Conservation (phyloP, 805 yeast species). For the Saccharomycopsis guyanensis region DNA sequence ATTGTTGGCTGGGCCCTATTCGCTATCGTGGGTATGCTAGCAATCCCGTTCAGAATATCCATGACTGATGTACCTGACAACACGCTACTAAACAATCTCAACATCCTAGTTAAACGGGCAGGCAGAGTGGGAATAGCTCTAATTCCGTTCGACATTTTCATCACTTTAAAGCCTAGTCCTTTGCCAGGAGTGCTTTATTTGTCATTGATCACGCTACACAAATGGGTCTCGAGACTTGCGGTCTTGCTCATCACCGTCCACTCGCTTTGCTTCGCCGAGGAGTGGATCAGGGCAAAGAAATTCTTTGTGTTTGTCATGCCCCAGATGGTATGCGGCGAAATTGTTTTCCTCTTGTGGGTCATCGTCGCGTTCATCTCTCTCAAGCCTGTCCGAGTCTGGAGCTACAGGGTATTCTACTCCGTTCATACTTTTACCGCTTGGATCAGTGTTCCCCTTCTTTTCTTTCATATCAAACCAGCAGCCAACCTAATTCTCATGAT, state of each 20-base stretch:
- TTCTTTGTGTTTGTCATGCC: slow-evolving; percentile 35
- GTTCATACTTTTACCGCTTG: slow-evolving; percentile 47
- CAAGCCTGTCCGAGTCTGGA: slow-evolving; percentile 38
- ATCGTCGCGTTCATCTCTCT: slow-evolving; percentile 40
- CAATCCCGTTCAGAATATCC: background rate
- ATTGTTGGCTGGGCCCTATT: background rate
- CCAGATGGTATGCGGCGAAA: slow-evolving; percentile 48
- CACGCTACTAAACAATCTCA: too few species aligned
- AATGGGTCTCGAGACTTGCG: slow-evolving; percentile 62
- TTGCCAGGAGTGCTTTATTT: slow-evolving; percentile 43
- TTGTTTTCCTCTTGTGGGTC: slow-evolving; percentile 31
- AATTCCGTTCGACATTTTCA: slow-evolving; percentile 47
- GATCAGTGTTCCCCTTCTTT: slow-evolving; percentile 36
- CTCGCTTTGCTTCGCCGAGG: slow-evolving; percentile 40
- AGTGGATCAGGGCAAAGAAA: slow-evolving; percentile 35
- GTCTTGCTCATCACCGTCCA: slow-evolving; percentile 41
- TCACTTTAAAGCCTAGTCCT: slow-evolving; percentile 50
- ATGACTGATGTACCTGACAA: background rate
- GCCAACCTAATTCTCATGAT: slow-evolving; percentile 34
- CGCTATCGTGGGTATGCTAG: background rate
- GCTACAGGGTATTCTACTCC: slow-evolving; percentile 48
- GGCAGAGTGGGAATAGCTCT: slow-evolving; percentile 58
- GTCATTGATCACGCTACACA: slow-evolving; percentile 50
- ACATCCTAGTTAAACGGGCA: slow-evolving; percentile 29
- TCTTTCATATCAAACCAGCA: slow-evolving; percentile 66